A percentile compares a stretch with the other conserved stretches of the same genome.
phyloP scores from a whole-genome alignment of 768 basidiomycete species.

The Clathrus columnatus region DNA sequence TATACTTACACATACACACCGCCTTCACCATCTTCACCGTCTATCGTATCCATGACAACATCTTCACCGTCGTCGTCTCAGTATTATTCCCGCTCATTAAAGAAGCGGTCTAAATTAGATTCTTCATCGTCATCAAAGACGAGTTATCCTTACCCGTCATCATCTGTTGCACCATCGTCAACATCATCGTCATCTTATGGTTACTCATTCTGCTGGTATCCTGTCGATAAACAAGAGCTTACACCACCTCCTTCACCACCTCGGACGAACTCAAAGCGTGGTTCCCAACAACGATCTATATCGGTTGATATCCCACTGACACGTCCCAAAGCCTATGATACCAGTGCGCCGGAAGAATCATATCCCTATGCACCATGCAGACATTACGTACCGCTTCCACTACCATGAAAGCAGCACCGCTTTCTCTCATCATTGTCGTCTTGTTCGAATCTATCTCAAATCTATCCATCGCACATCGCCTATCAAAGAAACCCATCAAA shows the following conservation, averaged over 20 bases:
- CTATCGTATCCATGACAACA: background rate
- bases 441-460: too few species aligned
- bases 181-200: background rate
- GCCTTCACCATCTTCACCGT: background rate
- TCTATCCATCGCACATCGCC: too few species aligned
- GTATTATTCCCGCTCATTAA: background rate
- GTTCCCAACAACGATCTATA: too few species aligned
- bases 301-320: too few species aligned
- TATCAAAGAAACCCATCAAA: too few species aligned
- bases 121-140: background rate
- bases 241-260: background rate
- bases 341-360: too few species aligned
- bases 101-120: background rate
- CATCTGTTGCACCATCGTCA: background rate
- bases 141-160: background rate
- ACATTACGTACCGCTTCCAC: too few species aligned
- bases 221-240: background rate
- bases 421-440: too few species aligned
- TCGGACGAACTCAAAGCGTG: background rate
- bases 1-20: background rate
- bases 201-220: background rate
- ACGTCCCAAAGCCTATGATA: too few species aligned
- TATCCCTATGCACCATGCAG: too few species aligned
- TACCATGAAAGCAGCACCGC: too few species aligned
- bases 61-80: background rate